These are phyloP conservation scores for Dipteronia dyeriana DNA, from an alignment of 345 rosid genomes.

Conservation along the genomic window DNA sequence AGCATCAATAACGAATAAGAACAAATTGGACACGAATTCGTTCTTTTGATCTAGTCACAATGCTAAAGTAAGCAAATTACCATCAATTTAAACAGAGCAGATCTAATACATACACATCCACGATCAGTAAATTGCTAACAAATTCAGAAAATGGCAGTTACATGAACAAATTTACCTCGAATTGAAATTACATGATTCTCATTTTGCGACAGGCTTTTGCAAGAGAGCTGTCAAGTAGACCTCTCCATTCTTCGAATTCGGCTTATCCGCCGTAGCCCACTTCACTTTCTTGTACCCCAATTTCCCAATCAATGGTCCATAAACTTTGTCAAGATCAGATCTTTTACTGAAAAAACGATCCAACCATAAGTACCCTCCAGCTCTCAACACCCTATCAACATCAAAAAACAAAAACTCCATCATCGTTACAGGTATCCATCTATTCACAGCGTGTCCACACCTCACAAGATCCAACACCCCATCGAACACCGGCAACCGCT, in stretches of 20 bases:
- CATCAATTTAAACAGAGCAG: neutral
- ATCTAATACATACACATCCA: neutral
- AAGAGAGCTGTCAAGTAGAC: conserved; percentile 87
- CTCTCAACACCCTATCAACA: conserved; percentile 78
- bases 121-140: neutral
- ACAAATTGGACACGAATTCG: neutral
- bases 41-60: neutral
- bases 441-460: conserved; percentile 85
- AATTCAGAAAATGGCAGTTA: no score
- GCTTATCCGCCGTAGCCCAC: conserved; percentile 81
- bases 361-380: conserved; percentile 90
- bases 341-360: conserved; percentile 83
- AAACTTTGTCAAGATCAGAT: conserved; percentile 68
- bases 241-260: conserved; percentile 83
- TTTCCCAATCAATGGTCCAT: conserved; percentile 76
- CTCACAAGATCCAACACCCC: conserved; percentile 91
- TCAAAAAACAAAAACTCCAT: conserved; percentile 88
- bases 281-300: conserved; percentile 96
- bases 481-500: conserved; percentile 84
- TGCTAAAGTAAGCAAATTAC: conserved; percentile 1
- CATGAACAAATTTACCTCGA: conserved; percentile 28
- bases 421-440: conserved; percentile 86
- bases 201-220: conserved; percentile 79
- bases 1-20: neutral
- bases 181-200: conserved; percentile 19